Evolutionary conservation across 306 rosid genomes (phyloP), one percentile per base, ranked within the genome.

Genomic region (Gleditsia sinensis): DNA sequence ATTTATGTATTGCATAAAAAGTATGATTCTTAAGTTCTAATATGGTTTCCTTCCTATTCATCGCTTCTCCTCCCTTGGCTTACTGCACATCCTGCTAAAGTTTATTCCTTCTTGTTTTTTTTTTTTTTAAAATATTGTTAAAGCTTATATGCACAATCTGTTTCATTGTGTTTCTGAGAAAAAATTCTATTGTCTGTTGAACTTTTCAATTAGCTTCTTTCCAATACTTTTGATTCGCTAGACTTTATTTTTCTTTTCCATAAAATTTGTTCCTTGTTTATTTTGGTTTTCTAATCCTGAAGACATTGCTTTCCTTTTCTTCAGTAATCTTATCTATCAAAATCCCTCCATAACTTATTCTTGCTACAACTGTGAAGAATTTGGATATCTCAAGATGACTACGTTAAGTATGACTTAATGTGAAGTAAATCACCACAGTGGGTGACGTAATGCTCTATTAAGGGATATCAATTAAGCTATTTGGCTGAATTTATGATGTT

Each of bases 161-260:
- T 65, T 66, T 42, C 30, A n/a, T 16, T 39, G 34, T 53, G 60
- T 67, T 56, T 76, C 8, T 43, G 67, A 42, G 42, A 12, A 50
- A n/a, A n/a, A n/a, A n/a, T n/a, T n/a, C 12, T 62, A 11, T 25
- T 48, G 23, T 9, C 37, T 14, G 2, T 43, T 43, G 17, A 13
- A 14, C 1, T 63, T 50, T 14, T 57, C 21, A 69, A 30, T 17
- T 39, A 39, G 21, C 73, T 39, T 75, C 79, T 39, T 51, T 37
- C 13, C 20, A 30, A 17, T 30, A 17, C 32, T 51, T 53, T 75
- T 25, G 34, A 51, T 25, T 20, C 14, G 45, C 33, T 21, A 17
- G 24, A 53, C 27, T 37, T 24, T 30, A 37, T 56, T 40, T 46
- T 6, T 40, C n/a, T n/a, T 70, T 45, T 24, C 28, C 50, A 2